Evolutionary conservation across 306 rosid genomes (phyloP), one percentile per base, ranked within the genome.

Genomic region (Inga oerstediana): DNA sequence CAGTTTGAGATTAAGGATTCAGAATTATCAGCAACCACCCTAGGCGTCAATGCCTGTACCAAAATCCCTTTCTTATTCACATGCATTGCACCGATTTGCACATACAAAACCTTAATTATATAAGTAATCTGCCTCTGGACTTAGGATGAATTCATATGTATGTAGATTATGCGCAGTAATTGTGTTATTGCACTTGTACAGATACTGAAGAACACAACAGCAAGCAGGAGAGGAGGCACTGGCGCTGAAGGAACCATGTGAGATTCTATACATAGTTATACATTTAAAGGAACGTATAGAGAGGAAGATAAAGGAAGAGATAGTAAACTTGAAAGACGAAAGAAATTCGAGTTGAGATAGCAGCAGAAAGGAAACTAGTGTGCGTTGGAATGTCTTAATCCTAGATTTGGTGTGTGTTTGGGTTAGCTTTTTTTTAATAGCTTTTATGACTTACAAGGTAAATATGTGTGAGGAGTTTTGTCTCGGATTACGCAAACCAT

Each of bases 191-290:
- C 24, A 22, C 19, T 32, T 17, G 2, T 65, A 85, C 87, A 91
- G 95, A 89, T 91, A 85, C 74, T 91, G 93, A 91, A 91, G 89
- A 91, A 91, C 86, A 91, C 95, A n/a, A 91, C 95, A 34, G 88
- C 93, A 19, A 83, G 91, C 79, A 77, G 92, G 79, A 87, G 89
- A 87, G 91, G 92, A 58, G 89, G 90, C 66, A 79, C 45, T 62
- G 62, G 13, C 30, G 62, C 77, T 68, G 85, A 82, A 41, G 81
- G 80, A 37, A 16, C 80, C 19, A 39, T 24, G n/a, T 81, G 67
- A 81, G 79, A 35, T 15, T 44, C n/a, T 17, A 16, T 16, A 15
- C 16, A 66, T 0, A 34, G 7, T 32, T 0, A 41, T 24, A n/a
- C 2, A 71, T 13, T 0, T 0, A 44, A 9, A 22, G 3, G 84